Percentiles rank a stretch among this genome's conserved stretches.
These are phyloP conservation scores for Tylopilus vinaceipallidus DNA, from an alignment of 768 basidiomycete species.

Conservation along the genomic window DNA sequence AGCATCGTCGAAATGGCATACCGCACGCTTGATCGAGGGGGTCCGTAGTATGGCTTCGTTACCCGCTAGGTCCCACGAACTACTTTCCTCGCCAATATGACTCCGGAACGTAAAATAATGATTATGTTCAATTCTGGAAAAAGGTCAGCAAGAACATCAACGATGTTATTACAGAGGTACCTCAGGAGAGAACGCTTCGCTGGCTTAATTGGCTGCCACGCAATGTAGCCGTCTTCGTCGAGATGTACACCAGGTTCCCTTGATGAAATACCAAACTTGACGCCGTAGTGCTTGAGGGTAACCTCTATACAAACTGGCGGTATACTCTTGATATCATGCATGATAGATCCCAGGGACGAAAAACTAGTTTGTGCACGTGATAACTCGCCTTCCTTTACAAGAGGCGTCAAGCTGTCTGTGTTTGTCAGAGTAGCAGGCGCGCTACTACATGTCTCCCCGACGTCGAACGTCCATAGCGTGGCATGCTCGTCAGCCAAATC, in stretches of 20 bases:
- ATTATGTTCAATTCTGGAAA: not conserved
- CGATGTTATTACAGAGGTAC: not conserved
- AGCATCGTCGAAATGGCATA: not conserved
- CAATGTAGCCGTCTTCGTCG: not conserved
- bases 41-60: not conserved
- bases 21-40: not conserved
- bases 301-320: not conserved
- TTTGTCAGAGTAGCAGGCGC: not conserved
- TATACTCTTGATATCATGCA: not conserved
- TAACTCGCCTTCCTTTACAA: not conserved
- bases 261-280: not conserved
- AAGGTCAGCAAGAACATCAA: not conserved
- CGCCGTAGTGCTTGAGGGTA: conserved; percentile 1
- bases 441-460: not conserved
- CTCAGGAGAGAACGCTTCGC: not conserved
- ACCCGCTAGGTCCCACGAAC: conserved; percentile 3
- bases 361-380: not conserved
- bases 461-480: not conserved
- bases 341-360: not conserved
- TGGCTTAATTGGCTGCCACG: not conserved
- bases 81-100: not conserved
- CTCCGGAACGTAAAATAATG: not conserved
- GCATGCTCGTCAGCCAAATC: not conserved
- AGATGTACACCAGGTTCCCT: conserved; percentile 4
- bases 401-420: not conserved